A percentile compares a stretch with the other conserved stretches of the same genome.
These are phyloP conservation scores for Kuraishia hungarica DNA, from an alignment of 805 yeast species.

Conservation along the genomic window DNA sequence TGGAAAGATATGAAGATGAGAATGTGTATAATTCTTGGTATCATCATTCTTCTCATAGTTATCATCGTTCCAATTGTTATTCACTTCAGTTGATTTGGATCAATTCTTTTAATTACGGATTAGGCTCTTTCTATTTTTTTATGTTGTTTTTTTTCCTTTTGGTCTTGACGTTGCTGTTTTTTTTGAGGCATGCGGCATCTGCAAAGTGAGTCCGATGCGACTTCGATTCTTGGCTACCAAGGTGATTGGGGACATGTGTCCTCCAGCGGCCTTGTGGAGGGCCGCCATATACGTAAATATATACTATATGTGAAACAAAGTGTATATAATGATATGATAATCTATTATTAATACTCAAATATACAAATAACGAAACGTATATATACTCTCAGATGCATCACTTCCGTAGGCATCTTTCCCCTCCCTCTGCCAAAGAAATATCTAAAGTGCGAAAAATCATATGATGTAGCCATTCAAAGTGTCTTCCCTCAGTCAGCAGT, in stretches of 20 bases:
- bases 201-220: background rate
- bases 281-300: background rate
- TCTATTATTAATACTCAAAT: background rate
- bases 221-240: background rate
- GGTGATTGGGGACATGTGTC: background rate
- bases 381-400: background rate
- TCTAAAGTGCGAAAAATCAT: background rate
- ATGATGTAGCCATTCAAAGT: background rate
- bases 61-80: conserved; percentile 90
- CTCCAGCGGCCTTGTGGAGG: background rate
- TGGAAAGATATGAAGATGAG: conserved; percentile 97
- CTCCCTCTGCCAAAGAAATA: background rate
- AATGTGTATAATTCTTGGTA: conserved; percentile 73
- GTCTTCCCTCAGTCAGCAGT: background rate
- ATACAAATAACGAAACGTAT: background rate
- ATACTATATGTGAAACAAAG: background rate
- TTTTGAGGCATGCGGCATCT: background rate
- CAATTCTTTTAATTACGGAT: background rate
- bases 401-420: background rate
- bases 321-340: background rate
- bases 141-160: background rate
- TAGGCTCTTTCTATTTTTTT: background rate
- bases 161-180: background rate
- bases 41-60: conserved; percentile 76
- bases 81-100: conserved; percentile 47